Evolutionary conservation across 176 grass and related monocot species (phyloP).

Genomic region (Aegilops bicornis): DNA sequence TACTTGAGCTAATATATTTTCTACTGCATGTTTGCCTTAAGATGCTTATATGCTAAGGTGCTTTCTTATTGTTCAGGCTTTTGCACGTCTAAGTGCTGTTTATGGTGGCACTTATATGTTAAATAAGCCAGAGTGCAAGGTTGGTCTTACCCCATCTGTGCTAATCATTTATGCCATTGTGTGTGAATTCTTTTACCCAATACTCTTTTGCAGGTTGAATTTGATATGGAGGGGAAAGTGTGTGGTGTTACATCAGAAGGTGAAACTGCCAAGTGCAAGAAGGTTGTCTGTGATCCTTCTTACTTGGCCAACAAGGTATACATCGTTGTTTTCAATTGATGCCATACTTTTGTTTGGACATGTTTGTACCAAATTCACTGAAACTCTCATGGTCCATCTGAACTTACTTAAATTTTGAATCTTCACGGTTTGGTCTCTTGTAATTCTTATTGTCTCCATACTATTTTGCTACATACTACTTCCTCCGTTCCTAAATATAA

Average conservation of each 20-base stretch:
- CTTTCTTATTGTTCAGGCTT: conserved; percentile 51
- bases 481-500: no score
- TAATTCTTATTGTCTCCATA: background rate
- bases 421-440: background rate
- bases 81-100: conserved; percentile 95
- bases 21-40: conserved; percentile 5
- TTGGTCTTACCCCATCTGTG: conserved; percentile 16
- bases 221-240: conserved; percentile 86
- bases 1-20: conserved; percentile 6
- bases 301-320: conserved; percentile 87
- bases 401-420: background rate
- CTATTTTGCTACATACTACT: background rate
- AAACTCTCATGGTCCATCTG: background rate
- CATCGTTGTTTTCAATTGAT: background rate
- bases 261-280: conserved; percentile 92
- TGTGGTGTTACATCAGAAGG: conserved; percentile 95
- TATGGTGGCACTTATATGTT: conserved; percentile 98
- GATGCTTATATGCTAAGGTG: conserved; percentile 16
- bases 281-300: conserved; percentile 93
- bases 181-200: background rate
- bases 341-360: conserved; percentile 4
- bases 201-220: conserved; percentile 66
- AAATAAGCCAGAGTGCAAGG: conserved; percentile 93
- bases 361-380: background rate
- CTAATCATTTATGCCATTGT: background rate